Evolutionary conservation across 306 rosid genomes (phyloP), one percentile per base, ranked within the genome.

Genomic region (Cucumis melo): DNA sequence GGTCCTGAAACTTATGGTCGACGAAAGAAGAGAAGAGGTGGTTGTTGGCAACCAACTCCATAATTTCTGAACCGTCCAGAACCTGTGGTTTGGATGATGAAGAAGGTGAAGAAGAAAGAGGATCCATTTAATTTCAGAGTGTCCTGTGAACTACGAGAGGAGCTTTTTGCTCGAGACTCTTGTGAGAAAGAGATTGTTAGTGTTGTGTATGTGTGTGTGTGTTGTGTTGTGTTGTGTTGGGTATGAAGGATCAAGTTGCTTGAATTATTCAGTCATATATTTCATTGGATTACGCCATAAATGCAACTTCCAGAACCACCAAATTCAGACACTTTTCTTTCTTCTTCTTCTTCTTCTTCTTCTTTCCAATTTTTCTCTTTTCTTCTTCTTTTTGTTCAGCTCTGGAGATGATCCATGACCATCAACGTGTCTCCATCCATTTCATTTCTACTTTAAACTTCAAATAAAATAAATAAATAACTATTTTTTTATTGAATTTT

Each of bases 11-110:
- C 92, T 94, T 94, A 83, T 85, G 83, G 84, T 90, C 96, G 82
- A 94, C 93, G 41, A 84, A 94, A 68, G 74, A 82, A 82, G 81
- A 80, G 78, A 94, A 94, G n/a, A 89, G 93, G 77, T 84, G 76
- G 24, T 88, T 83, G 80, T 94, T 92, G 73, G 85, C 97, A 88
- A 94, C 99, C 85, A 94, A 89, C 93, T 90, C 84, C 96, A 87
- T 89, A 61, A 94, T 90, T 82, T 94, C 85, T 58, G 99, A 94
- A 82, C 99, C 99, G 79, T 95, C 99, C 73, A 95, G 77, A 83
- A 93, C 88, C 92, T 88, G 82, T 32, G 36, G 36, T 32, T 32
- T 32, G 36, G 78, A 59, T 59, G 65, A 58, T 9, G 64, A 17
- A 12, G 32, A 36, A 12, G 65, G 14, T 5, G 73, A 38, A 27